phyloP scores from a whole-genome alignment of 805 yeast species.

The Lipomyces mesembrius region DNA sequence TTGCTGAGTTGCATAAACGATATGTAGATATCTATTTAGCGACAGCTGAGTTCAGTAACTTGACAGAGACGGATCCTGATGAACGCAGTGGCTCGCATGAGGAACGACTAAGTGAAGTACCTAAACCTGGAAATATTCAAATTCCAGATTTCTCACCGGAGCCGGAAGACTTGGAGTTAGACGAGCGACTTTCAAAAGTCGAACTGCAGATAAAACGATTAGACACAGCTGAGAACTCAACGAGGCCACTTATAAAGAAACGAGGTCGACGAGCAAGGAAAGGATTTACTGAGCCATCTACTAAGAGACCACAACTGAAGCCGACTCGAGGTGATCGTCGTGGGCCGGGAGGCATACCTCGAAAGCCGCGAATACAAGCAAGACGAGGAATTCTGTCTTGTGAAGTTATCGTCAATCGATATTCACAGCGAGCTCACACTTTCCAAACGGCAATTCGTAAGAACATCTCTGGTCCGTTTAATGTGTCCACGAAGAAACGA shows the following conservation, averaged over 20 bases:
- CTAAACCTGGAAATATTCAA: not conserved
- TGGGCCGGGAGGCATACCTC: not conserved
- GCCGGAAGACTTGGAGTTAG: not conserved
- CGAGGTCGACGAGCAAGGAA: not conserved
- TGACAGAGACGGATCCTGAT: not conserved
- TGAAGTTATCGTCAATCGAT: constrained; percentile 14
- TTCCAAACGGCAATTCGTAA: constrained; percentile 6
- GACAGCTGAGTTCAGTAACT: not conserved
- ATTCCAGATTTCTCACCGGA: constrained; percentile 1
- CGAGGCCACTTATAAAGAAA: not conserved
- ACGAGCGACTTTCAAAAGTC: not conserved
- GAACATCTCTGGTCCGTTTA: not conserved
- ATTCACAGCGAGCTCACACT: constrained; percentile 8
- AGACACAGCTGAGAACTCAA: not conserved
- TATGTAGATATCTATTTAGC: constrained; percentile 16
- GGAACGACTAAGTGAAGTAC: not conserved
- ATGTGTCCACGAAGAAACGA: constrained; percentile 9
- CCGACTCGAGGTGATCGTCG: constrained; percentile 2
- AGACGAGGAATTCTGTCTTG: constrained; percentile 11
- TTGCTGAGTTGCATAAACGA: constrained; percentile 7
- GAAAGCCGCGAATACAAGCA: not conserved
- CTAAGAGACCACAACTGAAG: not conserved
- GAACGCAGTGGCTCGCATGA: not conserved
- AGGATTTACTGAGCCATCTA: not conserved
- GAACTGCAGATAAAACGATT: not conserved